Evolutionary conservation across 2,329 filamentous ascomycete species (phyloP), one percentile per base, ranked within the genome.

Genomic region (Blastomyces gilchristii): DNA sequence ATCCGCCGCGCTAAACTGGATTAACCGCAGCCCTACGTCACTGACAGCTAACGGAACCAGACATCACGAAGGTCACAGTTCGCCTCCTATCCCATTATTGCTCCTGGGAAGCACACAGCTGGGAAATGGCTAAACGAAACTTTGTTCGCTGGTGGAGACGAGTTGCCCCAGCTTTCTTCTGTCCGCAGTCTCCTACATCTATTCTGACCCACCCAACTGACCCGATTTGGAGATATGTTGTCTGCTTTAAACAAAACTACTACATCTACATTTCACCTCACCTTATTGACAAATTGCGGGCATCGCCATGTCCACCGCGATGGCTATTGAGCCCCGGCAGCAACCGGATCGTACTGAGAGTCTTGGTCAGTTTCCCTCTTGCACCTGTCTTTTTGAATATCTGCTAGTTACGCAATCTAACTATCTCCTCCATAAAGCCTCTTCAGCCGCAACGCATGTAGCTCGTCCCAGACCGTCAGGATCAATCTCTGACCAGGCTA

Each of bases 21-120:
- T 53, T 34, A 53, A 18, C 50, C 50, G 50, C 52, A 37, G 52
- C 31, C 52, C 28, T 56, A 56, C 53, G 53, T 56, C 53, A 56
- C 53, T 14, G 52, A 39, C 31, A 34, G 31, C 16, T 3, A 18
- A 12, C 18, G 18, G 25, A 39, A 56, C 53, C 53, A n/a, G 11
- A 34, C 53, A 18, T 56, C 53, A 9, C 5, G 4, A 18, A 22
- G n/a, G 22, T 12, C 31, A 39, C 50, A 56, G 28, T 56, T 56
- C n/a, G 53, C 53, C 52, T 34, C 52, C 52, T 0, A 1, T n/a
- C 1, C 16, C 37, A 39, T 39, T 39, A 39, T 12, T 39, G 9
- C 28, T n/a, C 52, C 16, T 18, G 8, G 28, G 28, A 6, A 54
- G 31, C 28, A 18, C 37, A n/a, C 53, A 39, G 16, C 7, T 56